Base-by-base conservation (phyloP, 2,329 filamentous ascomycete species). In the Acephala macrosclerotiorum region DNA sequence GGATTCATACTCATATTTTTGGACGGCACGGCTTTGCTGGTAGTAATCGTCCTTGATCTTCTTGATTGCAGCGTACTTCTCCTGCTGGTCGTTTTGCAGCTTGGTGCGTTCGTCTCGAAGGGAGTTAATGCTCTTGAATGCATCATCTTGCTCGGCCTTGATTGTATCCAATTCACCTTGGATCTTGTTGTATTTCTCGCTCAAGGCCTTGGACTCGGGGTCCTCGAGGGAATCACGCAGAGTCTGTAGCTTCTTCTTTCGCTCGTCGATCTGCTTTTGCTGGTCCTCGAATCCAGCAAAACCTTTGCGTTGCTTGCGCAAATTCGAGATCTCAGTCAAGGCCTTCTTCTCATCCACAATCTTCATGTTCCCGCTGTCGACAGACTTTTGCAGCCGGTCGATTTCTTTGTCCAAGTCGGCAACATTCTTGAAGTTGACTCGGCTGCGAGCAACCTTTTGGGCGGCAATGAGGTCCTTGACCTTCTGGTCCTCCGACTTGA, bases 261-360 rank as follows among this genome's bases (percentile, higher is more conserved):
- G 83, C 61, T 94, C 90, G 75, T 96, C 92, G 73, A 99, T 98
- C 71, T 87, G 87, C 85, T 96, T 96, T 81, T 98, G 92, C 38
- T 89, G 85, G 66, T 91, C 89, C 66, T 97, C 93, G 75, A 98
- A 91, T 68, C 89, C 87, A 65, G 89, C 88, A 78, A 99, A 97
- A 80, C 89, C 91, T 88, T 97, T 98, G 82, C 92, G 92, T 76
- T 91, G 87, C 84, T 96, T 97, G 80, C 91, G 90, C 72, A 98
- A 83, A 78, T 83, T 90, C 58, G 91, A 92, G 74, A 97, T 90
- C 75, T 97, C 93, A 59, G 87, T 82, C 22, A 98, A 85, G 9
- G 93, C 90, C 87, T 97, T 98, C 85, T 93, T 96, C 87, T 98
- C 96, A 74, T 99, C 96, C 12, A 98, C 96, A 60, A 99, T 84